Evolutionary conservation across 2,329 filamentous ascomycete species (phyloP).

Genomic region (Aspergillus quadrilineatus): DNA sequence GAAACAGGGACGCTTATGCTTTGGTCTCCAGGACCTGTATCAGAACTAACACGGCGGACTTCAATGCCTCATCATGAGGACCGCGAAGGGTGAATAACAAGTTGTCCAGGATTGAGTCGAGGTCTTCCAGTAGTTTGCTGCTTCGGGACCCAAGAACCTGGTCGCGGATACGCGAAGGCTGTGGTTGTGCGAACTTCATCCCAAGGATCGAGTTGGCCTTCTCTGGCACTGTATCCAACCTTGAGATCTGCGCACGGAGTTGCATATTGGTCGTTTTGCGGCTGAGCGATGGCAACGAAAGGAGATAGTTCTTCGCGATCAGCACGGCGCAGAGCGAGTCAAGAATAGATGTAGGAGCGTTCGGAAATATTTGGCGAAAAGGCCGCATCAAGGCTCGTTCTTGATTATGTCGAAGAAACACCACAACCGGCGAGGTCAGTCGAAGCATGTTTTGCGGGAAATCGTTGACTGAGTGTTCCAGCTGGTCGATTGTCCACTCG

Average conservation of each 20-base stretch:
- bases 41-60: constrained; percentile 38
- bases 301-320: constrained; percentile 39
- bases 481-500: constrained; percentile 41
- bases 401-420: constrained; percentile 38
- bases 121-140: constrained; percentile 29
- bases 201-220: constrained; percentile 36
- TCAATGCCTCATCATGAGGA: constrained; percentile 35
- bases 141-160: constrained; percentile 32
- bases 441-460: constrained; percentile 37
- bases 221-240: constrained; percentile 33
- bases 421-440: constrained; percentile 41
- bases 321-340: constrained; percentile 39
- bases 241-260: constrained; percentile 22
- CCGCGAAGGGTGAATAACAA: constrained; percentile 38
- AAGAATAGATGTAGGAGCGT: constrained; percentile 33
- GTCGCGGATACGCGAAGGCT: constrained; percentile 30
- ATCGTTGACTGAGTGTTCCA: constrained; percentile 38
- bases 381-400: constrained; percentile 36
- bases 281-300: constrained; percentile 30
- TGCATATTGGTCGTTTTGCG: constrained; percentile 24
- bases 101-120: constrained; percentile 39
- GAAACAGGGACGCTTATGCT: constrained; percentile 5
- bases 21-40: constrained; percentile 39
- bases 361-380: constrained; percentile 39
- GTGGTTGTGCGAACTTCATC: constrained; percentile 29